These are phyloP conservation scores for Mycosphaerella sp. DNA, from an alignment of 2,329 filamentous ascomycete genomes.

Conservation along the genomic window DNA sequence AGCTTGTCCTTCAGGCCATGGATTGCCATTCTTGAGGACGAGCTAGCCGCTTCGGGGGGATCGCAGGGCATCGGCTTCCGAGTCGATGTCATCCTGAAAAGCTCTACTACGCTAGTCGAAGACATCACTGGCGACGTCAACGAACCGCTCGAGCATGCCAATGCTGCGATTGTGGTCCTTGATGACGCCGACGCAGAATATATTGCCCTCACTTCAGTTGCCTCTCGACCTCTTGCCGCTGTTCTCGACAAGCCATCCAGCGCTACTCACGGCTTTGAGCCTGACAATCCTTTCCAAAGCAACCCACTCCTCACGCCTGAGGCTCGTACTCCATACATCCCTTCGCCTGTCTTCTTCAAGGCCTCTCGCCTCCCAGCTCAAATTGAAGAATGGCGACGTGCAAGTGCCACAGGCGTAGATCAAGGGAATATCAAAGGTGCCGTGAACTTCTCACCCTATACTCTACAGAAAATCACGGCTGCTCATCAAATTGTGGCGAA, in stretches of 20 bases:
- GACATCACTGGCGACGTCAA: conserved; percentile 33
- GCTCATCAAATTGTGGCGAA: conserved; percentile 64
- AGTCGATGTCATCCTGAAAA: conserved; percentile 50
- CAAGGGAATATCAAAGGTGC: conserved; percentile 58
- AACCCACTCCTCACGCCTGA: conserved; percentile 46
- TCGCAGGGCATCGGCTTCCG: conserved; percentile 51
- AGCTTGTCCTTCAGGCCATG: conserved; percentile 52
- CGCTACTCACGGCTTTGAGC: conserved; percentile 49
- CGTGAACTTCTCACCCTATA: conserved; percentile 62
- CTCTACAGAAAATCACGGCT: conserved; percentile 64
- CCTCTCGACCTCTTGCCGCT: conserved; percentile 40
- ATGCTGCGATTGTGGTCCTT: conserved; percentile 48
- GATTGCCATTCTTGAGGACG: conserved; percentile 51
- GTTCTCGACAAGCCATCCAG: conserved; percentile 48
- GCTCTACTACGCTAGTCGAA: conserved; percentile 45
- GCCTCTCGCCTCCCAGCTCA: conserved; percentile 47
- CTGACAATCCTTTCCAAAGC: conserved; percentile 15
- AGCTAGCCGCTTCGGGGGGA: conserved; percentile 38
- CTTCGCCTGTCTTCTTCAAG: conserved; percentile 52
- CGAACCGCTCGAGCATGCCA: conserved; percentile 25
- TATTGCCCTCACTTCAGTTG: conserved; percentile 44
- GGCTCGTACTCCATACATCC: conserved; percentile 50
- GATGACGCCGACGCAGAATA: conserved; percentile 52
- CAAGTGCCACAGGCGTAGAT: conserved; percentile 28
- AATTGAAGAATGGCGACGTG: conserved; percentile 34